A percentile compares a stretch with the other conserved stretches of the same genome.
Conservation (phyloP, 2,329 filamentous ascomycete species). For the Aspergillus persii region DNA sequence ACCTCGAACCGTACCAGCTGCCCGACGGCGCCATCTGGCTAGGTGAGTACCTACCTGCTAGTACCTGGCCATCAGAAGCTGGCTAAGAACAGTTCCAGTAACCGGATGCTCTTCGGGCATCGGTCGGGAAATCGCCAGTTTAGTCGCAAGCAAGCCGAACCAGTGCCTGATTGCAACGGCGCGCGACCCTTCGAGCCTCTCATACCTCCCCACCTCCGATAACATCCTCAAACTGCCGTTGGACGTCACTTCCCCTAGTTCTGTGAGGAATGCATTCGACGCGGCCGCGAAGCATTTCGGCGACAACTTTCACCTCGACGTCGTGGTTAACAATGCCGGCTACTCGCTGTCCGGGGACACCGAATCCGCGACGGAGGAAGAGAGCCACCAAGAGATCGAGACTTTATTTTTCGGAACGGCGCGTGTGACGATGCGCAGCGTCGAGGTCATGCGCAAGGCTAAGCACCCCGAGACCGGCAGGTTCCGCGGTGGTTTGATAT, state of each 20-base stretch:
- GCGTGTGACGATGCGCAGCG: conserved; percentile 36
- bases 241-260: conserved; percentile 46
- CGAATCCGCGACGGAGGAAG: conserved; percentile 18
- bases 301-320: neutral
- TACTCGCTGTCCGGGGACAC: neutral
- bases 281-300: conserved; percentile 35
- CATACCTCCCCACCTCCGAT: conserved; percentile 38
- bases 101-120: conserved; percentile 53
- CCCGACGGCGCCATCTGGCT: neutral
- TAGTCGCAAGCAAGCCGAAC: conserved; percentile 36
- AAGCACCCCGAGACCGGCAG: neutral
- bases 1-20: neutral
- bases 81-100: conserved; percentile 30
- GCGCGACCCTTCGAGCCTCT: conserved; percentile 44
- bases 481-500: conserved; percentile 16
- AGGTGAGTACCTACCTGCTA: neutral
- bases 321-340: neutral
- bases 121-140: conserved; percentile 40
- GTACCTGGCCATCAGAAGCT: neutral
- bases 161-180: conserved; percentile 51
- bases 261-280: conserved; percentile 38
- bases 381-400: neutral
- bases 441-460: conserved; percentile 22
- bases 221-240: conserved; percentile 48
- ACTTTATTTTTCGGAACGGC: conserved; percentile 24